phyloP scores from a whole-genome alignment of 495 filamentous ascomycete genomes.

The Xylaria scruposa region DNA sequence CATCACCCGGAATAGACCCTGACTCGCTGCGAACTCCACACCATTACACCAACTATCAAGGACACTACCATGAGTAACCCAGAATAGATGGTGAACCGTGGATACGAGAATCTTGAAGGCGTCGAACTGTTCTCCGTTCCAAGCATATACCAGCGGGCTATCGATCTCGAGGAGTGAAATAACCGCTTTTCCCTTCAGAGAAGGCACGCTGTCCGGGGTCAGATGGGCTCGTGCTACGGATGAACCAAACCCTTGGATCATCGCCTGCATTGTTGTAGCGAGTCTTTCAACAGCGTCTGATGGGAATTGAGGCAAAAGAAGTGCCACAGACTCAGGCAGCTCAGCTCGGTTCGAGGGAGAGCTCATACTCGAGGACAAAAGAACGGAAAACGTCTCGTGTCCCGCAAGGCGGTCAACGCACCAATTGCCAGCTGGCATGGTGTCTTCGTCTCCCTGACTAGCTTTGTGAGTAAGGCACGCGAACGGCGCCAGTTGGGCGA shows the following conservation, averaged over 20 bases:
- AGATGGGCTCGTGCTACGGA: neutral
- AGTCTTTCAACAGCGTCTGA: neutral
- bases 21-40: neutral
- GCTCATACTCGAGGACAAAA: neutral
- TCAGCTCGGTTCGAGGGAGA: neutral
- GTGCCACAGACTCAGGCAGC: neutral
- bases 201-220: neutral
- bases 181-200: neutral
- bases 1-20: conserved; percentile 19
- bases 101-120: neutral
- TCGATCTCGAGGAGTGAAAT: conserved; percentile 4
- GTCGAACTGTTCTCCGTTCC: neutral
- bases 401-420: neutral
- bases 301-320: neutral
- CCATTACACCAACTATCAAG: neutral
- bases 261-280: neutral
- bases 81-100: conserved; percentile 3
- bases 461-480: neutral
- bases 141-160: neutral
- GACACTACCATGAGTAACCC: conserved; percentile 14
- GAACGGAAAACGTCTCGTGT: neutral
- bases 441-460: neutral
- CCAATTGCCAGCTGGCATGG: neutral
- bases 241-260: neutral
- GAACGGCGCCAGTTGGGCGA: neutral